phyloP scores from a whole-genome alignment of 352 stramenopile genomes.

The Pythium insidiosum region DNA sequence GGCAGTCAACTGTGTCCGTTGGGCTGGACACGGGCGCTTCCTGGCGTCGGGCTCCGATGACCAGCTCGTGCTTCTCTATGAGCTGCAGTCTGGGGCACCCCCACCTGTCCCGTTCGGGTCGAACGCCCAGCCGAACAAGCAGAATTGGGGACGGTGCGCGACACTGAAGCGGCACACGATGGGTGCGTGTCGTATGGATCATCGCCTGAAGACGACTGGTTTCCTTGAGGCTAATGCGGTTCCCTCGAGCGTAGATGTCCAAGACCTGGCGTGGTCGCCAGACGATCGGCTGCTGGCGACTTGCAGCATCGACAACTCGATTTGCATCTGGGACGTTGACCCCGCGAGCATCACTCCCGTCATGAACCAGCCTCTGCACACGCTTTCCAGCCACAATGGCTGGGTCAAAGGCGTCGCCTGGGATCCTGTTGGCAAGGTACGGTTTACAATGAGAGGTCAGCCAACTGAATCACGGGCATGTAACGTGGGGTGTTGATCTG shows the following conservation, averaged over 20 bases:
- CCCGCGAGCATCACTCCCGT: conserved; percentile 36
- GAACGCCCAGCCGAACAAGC: conserved; percentile 68
- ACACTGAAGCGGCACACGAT: conserved; percentile 83
- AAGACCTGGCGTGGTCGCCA: conserved; percentile 80
- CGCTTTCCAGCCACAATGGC: conserved; percentile 66
- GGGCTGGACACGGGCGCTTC: conserved; percentile 68
- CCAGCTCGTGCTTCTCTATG: conserved; percentile 78
- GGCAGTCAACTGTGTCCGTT: conserved; percentile 83
- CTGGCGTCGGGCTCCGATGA: conserved; percentile 81
- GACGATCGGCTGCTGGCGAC: conserved; percentile 85
- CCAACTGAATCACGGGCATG: background rate
- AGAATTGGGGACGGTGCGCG: conserved; percentile 78
- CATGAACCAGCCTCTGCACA: conserved; percentile 78
- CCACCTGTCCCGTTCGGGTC: conserved; percentile 74
- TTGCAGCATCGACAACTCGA: conserved; percentile 86
- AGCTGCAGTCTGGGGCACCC: conserved; percentile 52
- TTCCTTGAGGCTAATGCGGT: too few species aligned
- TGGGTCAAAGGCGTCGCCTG: conserved; percentile 86
- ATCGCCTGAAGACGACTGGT: too few species aligned
- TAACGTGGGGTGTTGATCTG: background rate
- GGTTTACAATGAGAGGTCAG: too few species aligned
- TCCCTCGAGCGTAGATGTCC: conserved; percentile 80
- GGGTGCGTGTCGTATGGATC: too few species aligned
- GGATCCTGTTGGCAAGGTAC: conserved; percentile 80
- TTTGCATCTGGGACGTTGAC: conserved; percentile 81